phyloP scores from a whole-genome alignment of 1,284 basidiomycete species.

The Schizophyllum amplum region DNA sequence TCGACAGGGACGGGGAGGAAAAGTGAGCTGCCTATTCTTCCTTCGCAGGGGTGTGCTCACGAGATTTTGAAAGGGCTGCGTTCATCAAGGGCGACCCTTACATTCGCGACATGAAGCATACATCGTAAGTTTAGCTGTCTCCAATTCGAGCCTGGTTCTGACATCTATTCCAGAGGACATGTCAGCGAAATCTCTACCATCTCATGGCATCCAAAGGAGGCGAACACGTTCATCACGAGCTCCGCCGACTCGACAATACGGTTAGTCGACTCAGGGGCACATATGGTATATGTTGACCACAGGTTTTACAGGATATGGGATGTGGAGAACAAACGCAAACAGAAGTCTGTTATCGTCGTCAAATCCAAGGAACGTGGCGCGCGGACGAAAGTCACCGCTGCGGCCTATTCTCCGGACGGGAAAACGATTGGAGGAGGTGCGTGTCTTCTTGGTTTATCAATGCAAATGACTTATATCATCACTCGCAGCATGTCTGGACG shows the following conservation, averaged over 20 bases:
- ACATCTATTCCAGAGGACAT: conserved; percentile 66
- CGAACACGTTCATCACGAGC: conserved; percentile 80
- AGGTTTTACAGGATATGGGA: conserved; percentile 78
- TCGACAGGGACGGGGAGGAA: conserved; percentile 85
- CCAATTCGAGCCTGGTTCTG: not conserved
- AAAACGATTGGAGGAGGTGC: conserved; percentile 79
- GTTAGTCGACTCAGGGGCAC: conserved; percentile 30
- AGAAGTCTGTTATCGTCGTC: conserved; percentile 91
- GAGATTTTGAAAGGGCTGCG: conserved; percentile 61
- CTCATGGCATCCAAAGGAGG: conserved; percentile 85
- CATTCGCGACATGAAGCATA: conserved; percentile 97
- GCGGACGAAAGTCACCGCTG: conserved; percentile 85
- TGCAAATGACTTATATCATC: conserved; percentile 9
- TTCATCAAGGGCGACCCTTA: conserved; percentile 96
- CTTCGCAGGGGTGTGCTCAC: conserved; percentile 28
- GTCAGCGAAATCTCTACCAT: conserved; percentile 89
- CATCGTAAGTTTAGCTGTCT: conserved; percentile 49
- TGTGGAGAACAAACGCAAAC: conserved; percentile 78
- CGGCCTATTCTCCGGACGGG: conserved; percentile 83
- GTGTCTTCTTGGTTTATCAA: conserved; percentile 21
- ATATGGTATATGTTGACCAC: conserved; percentile 5
- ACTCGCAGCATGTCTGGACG: conserved; percentile 74
- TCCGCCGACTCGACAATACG: conserved; percentile 94
- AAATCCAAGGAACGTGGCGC: conserved; percentile 96
- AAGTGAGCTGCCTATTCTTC: conserved; percentile 45